Evolutionary conservation across 1,284 basidiomycete genomes (phyloP).

Genomic region (Ganoderma sinense): DNA sequence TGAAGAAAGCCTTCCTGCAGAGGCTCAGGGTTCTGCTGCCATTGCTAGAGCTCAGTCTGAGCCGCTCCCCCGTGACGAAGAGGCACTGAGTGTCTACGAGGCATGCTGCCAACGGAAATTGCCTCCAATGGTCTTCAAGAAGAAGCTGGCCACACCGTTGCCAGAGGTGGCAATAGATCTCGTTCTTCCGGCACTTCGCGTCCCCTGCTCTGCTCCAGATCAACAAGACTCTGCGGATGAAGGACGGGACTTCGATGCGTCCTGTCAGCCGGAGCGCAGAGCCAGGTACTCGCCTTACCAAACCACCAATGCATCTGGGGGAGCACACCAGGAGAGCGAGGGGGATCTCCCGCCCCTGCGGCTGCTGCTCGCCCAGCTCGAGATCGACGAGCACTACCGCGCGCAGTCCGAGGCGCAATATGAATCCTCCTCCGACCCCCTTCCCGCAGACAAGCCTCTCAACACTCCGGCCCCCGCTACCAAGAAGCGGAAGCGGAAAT

Average conservation of each 20-base stretch:
- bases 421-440: background rate
- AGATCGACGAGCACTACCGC: background rate
- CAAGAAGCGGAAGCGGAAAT: background rate
- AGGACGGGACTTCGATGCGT: background rate
- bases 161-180: background rate
- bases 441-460: background rate
- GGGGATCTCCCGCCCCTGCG: background rate
- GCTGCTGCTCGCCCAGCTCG: background rate
- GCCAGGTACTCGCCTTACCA: background rate
- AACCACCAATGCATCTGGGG: background rate
- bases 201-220: background rate
- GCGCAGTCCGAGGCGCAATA: background rate
- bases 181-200: background rate
- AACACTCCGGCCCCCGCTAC: background rate
- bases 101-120: background rate
- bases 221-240: background rate
- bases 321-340: background rate
- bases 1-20: too few relatives aligned
- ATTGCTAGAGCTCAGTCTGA: background rate
- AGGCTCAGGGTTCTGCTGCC: background rate
- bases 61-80: background rate
- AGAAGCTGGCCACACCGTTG: background rate
- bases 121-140: conserved; percentile 3
- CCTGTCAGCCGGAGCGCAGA: background rate
- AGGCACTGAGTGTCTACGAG: background rate